Conservation (phyloP, 768 basidiomycete genomes). For the Termitomyces sp. region DNA sequence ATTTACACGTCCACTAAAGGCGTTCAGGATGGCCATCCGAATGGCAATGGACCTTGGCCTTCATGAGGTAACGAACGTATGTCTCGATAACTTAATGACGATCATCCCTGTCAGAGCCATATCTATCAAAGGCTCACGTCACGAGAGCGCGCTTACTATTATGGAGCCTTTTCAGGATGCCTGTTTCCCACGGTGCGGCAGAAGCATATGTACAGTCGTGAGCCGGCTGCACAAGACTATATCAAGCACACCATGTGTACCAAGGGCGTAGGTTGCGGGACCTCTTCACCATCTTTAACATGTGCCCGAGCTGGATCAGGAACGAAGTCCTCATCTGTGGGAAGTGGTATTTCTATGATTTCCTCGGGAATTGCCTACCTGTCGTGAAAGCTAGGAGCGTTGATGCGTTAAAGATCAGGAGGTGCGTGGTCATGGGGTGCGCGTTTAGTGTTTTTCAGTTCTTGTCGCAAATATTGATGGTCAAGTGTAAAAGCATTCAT, state of each 20-base stretch:
- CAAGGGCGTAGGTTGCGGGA: slow-evolving; percentile 9
- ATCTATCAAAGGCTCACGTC: slow-evolving; percentile 8
- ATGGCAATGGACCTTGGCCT: slow-evolving; percentile 13
- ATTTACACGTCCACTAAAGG: background rate
- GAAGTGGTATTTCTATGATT: slow-evolving; percentile 14
- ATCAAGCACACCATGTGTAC: slow-evolving; percentile 11
- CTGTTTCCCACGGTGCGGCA: background rate
- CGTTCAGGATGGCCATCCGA: slow-evolving; percentile 12
- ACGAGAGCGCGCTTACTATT: slow-evolving; percentile 11
- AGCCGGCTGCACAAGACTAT: slow-evolving; percentile 10
- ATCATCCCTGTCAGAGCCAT: slow-evolving; percentile 5
- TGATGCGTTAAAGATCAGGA: slow-evolving; percentile 13
- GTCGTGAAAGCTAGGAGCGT: slow-evolving; percentile 11
- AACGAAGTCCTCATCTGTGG: slow-evolving; percentile 10
- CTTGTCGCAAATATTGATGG: background rate
- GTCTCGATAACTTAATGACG: background rate
- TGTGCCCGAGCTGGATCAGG: slow-evolving; percentile 6
- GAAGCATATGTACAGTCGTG: slow-evolving; percentile 6
- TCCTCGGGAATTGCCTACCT: slow-evolving; percentile 9
- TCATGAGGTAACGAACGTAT: slow-evolving; percentile 10
- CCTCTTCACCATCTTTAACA: slow-evolving; percentile 1
- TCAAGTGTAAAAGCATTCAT: slow-evolving; percentile 6
- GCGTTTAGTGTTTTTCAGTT: background rate
- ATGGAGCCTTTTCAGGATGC: slow-evolving; percentile 6
- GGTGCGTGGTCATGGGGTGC: slow-evolving; percentile 11